A percentile compares a stretch with the other conserved stretches of the same genome.
These are phyloP conservation scores for Cladorrhinum sp. DNA, from an alignment of 2,329 filamentous ascomycete species.

Conservation along the genomic window DNA sequence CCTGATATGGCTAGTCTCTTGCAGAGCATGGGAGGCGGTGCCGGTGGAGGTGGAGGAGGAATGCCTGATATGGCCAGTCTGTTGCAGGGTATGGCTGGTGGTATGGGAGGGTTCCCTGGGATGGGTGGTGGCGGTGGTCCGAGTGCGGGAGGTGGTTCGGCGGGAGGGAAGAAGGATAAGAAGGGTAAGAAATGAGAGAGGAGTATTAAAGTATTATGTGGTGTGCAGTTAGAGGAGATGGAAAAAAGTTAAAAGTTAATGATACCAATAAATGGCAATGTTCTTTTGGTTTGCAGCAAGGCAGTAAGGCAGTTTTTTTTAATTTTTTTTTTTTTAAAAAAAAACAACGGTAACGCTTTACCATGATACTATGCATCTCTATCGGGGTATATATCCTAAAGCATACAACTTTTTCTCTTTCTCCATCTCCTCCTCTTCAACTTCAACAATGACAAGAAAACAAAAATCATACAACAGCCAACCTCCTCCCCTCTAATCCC, in stretches of 20 bases:
- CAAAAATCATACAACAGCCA: constrained; percentile 21
- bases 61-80: background rate
- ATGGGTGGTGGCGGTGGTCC: constrained; percentile 16
- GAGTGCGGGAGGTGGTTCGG: constrained; percentile 8
- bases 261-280: too few species aligned
- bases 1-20: constrained; percentile 26
- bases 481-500: constrained; percentile 44
- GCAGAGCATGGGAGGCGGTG: constrained; percentile 29
- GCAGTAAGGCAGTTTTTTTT: too few species aligned
- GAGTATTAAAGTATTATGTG: too few species aligned
- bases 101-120: constrained; percentile 24
- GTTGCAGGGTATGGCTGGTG: constrained; percentile 11
- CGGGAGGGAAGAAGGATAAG: constrained; percentile 21
- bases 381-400: constrained; percentile 19
- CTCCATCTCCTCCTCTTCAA: background rate
- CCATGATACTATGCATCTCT: constrained; percentile 9
- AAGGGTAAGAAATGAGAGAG: constrained; percentile 29
- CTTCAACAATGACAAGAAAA: background rate
- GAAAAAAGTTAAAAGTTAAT: too few species aligned
- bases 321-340: too few species aligned
- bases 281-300: too few species aligned
- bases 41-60: constrained; percentile 18
- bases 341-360: constrained; percentile 10
- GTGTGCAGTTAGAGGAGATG: too few species aligned
- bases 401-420: constrained; percentile 8